phyloP scores from a whole-genome alignment of 192 early-diverging fungal species.

The Backusella westeae region DNA sequence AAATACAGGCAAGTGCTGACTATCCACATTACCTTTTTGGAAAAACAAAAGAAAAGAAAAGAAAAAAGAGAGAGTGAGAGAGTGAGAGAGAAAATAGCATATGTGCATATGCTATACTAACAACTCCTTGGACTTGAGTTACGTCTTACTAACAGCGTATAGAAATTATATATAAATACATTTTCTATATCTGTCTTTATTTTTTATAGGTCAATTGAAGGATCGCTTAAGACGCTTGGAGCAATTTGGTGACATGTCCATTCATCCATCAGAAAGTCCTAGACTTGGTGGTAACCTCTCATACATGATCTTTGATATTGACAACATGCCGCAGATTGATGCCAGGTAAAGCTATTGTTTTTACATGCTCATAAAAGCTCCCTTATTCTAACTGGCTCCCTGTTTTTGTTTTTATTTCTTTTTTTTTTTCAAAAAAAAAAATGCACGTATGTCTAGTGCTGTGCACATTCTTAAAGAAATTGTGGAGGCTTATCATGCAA shows the following conservation, averaged over 20 bases:
- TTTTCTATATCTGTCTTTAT: neutral
- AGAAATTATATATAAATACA: neutral
- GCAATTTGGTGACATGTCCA: conserved; percentile 88
- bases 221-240: conserved; percentile 93
- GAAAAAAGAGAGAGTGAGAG: neutral
- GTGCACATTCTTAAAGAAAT: conserved; percentile 85
- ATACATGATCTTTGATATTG: conserved; percentile 90
- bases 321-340: conserved; percentile 86
- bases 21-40: neutral
- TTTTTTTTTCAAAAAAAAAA: neutral
- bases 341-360: conserved; percentile 66
- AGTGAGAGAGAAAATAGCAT: neutral
- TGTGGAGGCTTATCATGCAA: conserved; percentile 78
- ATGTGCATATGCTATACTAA: neutral
- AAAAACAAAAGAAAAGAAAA: neutral
- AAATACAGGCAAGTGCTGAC: conserved; percentile 58
- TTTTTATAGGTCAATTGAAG: conserved; percentile 77
- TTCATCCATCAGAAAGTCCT: conserved; percentile 93
- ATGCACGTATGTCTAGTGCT: conserved; percentile 20
- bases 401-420: neutral
- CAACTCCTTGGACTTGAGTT: neutral
- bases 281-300: conserved; percentile 63
- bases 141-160: neutral
- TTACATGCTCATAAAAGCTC: neutral
- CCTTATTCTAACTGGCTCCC: neutral